phyloP scores from a whole-genome alignment of 805 yeast species.

The Ogataea paraovalis region DNA sequence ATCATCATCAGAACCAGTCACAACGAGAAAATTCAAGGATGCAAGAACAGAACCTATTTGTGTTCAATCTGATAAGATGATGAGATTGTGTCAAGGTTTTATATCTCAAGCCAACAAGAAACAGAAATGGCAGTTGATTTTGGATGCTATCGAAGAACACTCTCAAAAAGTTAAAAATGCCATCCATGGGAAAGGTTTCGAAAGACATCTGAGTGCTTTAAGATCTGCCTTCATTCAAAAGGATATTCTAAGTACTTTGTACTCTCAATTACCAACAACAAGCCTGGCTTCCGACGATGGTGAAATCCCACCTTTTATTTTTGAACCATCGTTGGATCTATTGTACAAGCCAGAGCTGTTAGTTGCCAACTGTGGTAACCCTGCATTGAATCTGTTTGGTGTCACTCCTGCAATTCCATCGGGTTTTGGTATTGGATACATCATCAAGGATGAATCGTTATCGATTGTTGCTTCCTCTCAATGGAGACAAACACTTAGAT shows the following conservation, averaged over 20 bases:
- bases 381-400: slow-evolving; percentile 54
- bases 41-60: slow-evolving; percentile 69
- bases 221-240: slow-evolving; percentile 51
- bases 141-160: slow-evolving; percentile 51
- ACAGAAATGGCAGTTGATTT: slow-evolving; percentile 47
- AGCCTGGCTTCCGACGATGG: slow-evolving; percentile 16
- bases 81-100: slow-evolving; percentile 55
- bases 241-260: slow-evolving; percentile 42
- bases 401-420: slow-evolving; percentile 56
- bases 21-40: slow-evolving; percentile 64
- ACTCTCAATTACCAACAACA: slow-evolving; percentile 38
- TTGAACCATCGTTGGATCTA: slow-evolving; percentile 36
- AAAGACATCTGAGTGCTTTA: slow-evolving; percentile 65
- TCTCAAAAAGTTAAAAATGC: slow-evolving; percentile 45
- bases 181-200: slow-evolving; percentile 64
- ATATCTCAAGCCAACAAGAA: slow-evolving; percentile 48
- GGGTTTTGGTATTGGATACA: slow-evolving; percentile 58
- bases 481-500: slow-evolving; percentile 56
- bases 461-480: slow-evolving; percentile 51
- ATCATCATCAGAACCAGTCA: slow-evolving; percentile 43
- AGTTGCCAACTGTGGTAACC: slow-evolving; percentile 57
- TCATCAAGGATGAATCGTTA: slow-evolving; percentile 49
- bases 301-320: slow-evolving; percentile 40
- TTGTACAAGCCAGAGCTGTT: slow-evolving; percentile 35
- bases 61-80: slow-evolving; percentile 51